Evolutionary conservation across 2,329 filamentous ascomycete genomes (phyloP).

Genomic region (Colletotrichum trifolii): DNA sequence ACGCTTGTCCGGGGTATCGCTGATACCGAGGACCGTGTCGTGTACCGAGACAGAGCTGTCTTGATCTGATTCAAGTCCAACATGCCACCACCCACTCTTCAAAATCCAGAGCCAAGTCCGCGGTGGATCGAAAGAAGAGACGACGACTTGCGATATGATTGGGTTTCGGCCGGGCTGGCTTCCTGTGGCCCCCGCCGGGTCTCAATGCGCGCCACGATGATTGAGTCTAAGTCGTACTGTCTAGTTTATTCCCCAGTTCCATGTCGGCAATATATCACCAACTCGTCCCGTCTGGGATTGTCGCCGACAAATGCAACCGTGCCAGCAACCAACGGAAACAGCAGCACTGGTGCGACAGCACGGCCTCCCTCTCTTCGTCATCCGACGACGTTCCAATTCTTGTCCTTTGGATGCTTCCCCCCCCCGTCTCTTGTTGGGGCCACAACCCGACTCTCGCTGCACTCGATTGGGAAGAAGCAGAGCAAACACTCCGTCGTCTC

Average conservation of each 20-base stretch:
- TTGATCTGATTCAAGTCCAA: background rate
- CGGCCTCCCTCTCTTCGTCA: background rate
- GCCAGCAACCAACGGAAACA: background rate
- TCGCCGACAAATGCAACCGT: conserved; percentile 2
- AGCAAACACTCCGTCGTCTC: background rate
- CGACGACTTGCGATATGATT: conserved; percentile 8
- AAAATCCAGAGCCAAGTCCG: background rate
- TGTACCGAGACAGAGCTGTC: background rate
- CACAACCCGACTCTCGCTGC: too few relatives aligned
- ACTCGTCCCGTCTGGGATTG: conserved; percentile 7
- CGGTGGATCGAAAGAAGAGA: conserved; percentile 5
- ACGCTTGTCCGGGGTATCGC: conserved; percentile 21
- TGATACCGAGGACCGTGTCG: conserved; percentile 8
- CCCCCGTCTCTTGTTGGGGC: too few relatives aligned
- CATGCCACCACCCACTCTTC: background rate
- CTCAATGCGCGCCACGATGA: conserved; percentile 5
- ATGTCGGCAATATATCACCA: conserved; percentile 23
- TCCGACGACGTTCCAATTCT: too few relatives aligned
- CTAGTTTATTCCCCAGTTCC: conserved; percentile 1
- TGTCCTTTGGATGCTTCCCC: too few relatives aligned
- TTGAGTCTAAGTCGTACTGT: background rate
- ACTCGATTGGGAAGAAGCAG: too few relatives aligned
- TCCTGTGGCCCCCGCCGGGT: background rate
- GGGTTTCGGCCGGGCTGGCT: background rate
- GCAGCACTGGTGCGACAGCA: background rate